A percentile compares a stretch with the other conserved stretches of the same genome.
Conservation (phyloP, 257 asterid genomes). For the Rhazya stricta region DNA sequence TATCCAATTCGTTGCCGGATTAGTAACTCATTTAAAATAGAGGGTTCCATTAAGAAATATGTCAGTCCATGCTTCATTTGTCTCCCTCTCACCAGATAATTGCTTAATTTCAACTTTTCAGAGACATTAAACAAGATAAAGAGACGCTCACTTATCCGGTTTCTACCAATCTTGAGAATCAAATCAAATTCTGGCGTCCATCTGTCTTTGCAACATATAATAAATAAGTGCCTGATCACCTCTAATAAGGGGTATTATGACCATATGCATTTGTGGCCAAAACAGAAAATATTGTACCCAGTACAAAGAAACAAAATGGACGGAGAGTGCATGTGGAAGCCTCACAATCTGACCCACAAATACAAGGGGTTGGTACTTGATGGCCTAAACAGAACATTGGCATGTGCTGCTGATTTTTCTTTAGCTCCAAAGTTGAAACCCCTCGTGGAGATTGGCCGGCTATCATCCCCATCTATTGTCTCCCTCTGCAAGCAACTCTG, state of each 20-base stretch:
- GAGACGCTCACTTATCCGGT: constrained; percentile 8
- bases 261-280: constrained; percentile 4
- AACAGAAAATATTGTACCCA: not conserved
- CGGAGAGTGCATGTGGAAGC: constrained; percentile 19
- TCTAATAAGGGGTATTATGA: not conserved
- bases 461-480: constrained; percentile 17
- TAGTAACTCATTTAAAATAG: too few relatives aligned
- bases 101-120: constrained; percentile 5
- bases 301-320: not conserved
- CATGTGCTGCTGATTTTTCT: constrained; percentile 22
- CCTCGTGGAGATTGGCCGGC: constrained; percentile 17
- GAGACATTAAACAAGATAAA: not conserved
- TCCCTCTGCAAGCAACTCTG: not conserved
- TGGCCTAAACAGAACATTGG: constrained; percentile 17
- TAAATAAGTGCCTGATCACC: not conserved
- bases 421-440: not conserved
- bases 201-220: not conserved
- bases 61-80: not conserved
- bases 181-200: not conserved
- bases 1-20: too few relatives aligned
- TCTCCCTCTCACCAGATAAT: not conserved
- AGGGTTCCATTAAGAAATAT: too few relatives aligned
- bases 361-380: constrained; percentile 17
- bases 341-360: constrained; percentile 23
- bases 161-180: not conserved